phyloP scores from a whole-genome alignment of 306 rosid genomes.

The Medicago truncatula region MtrunA17r5.0-ANR NC_053043.1:7192001-7192500 shows the following conservation, averaged over 20 bases:
- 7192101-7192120: no score
- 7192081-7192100: conserved; percentile 7
- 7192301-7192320: conserved; percentile 33
- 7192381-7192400: neutral
- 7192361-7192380: neutral
- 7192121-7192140: no score
- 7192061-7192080: conserved; percentile 23
- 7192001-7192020: conserved; percentile 80
- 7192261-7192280: conserved; percentile 33
- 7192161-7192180: conserved; percentile 25
- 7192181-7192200: conserved; percentile 36
- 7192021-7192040: conserved; percentile 95
- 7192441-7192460: no score
- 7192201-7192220: conserved; percentile 40
- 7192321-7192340: conserved; percentile 26
- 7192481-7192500: no score
- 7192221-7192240: conserved; percentile 29
- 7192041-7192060: conserved; percentile 85
- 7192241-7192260: conserved; percentile 30
- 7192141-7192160: conserved; percentile 38
- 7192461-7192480: no score
- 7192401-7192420: neutral
- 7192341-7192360: neutral
- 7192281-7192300: conserved; percentile 10
- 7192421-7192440: no score